A percentile compares a stretch with the other conserved stretches of the same genome.
Evolutionary conservation across 2,329 filamentous ascomycete genomes (phyloP).

Genomic region (Dactylonectria estremocensis): DNA sequence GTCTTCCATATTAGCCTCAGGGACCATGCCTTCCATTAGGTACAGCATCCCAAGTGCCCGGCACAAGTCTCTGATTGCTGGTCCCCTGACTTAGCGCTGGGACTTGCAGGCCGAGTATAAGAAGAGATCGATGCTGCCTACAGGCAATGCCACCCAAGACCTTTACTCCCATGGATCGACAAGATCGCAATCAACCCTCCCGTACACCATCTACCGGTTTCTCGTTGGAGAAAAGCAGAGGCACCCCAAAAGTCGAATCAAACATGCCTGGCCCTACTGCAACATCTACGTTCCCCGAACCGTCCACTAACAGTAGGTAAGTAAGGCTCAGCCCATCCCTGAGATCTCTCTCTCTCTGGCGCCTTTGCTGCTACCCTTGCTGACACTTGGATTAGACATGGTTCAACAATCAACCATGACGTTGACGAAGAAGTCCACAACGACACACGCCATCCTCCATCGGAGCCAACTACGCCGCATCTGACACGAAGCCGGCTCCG

Average conservation of each 20-base stretch:
- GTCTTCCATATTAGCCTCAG: neutral
- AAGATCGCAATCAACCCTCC: neutral
- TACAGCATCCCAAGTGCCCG: neutral
- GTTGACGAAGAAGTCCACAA: neutral
- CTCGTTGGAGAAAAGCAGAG: neutral
- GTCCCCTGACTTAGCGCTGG: neutral
- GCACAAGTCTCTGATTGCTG: neutral
- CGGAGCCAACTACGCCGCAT: neutral
- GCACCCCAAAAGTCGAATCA: neutral
- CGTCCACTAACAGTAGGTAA: neutral
- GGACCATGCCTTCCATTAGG: neutral
- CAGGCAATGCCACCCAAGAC: neutral
- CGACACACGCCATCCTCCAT: neutral
- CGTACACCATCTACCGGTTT: neutral
- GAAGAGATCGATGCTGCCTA: neutral
- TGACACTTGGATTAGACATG: neutral
- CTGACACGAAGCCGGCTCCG: constrained; percentile 2
- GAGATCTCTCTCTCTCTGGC: no score
- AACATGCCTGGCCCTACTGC: neutral
- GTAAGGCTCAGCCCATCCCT: neutral
- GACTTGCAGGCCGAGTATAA: constrained; percentile 1
- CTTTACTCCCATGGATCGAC: constrained; percentile 1
- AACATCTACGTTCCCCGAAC: constrained; percentile 4
- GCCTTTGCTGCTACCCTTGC: neutral
- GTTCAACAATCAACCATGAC: neutral